These are phyloP conservation scores for Ophiostoma himal-ulmi DNA, from an alignment of 2,329 filamentous ascomycete species.

Conservation along the genomic window DNA sequence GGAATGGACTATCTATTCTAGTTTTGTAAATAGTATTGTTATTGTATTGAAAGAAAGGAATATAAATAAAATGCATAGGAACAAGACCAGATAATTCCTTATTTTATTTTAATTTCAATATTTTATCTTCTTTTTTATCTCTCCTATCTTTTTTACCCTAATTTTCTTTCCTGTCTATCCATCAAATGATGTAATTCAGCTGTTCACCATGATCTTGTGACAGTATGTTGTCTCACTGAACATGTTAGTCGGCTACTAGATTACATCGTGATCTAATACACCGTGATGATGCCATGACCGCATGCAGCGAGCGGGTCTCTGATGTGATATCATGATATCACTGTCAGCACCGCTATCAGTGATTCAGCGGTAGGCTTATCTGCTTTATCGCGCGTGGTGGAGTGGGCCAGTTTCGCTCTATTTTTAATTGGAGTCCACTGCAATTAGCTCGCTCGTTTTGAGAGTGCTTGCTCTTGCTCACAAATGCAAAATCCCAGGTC, in stretches of 20 bases:
- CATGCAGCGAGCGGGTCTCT: conserved; percentile 3
- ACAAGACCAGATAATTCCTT: no score
- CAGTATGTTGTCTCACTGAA: neutral
- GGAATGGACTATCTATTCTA: no score
- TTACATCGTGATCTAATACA: neutral
- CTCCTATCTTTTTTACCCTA: neutral
- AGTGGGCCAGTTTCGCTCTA: neutral
- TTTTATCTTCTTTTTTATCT: no score
- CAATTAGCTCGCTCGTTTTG: neutral
- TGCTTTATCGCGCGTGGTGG: neutral
- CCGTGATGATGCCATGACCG: neutral
- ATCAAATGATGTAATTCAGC: neutral
- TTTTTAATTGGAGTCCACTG: conserved; percentile 3
- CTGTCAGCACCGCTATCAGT: neutral
- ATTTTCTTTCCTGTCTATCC: neutral
- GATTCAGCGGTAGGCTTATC: neutral
- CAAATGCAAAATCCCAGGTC: conserved; percentile 18
- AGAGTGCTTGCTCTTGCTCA: conserved; percentile 9
- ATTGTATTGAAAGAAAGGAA: no score
- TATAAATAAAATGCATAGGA: no score
- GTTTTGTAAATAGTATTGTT: no score
- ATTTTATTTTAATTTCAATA: no score
- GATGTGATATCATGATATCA: conserved; percentile 3
- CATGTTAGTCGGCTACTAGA: neutral
- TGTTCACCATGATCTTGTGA: neutral